Base-by-base conservation (phyloP, 208 protist genomes). In the Zelonia costaricensis region DNA sequence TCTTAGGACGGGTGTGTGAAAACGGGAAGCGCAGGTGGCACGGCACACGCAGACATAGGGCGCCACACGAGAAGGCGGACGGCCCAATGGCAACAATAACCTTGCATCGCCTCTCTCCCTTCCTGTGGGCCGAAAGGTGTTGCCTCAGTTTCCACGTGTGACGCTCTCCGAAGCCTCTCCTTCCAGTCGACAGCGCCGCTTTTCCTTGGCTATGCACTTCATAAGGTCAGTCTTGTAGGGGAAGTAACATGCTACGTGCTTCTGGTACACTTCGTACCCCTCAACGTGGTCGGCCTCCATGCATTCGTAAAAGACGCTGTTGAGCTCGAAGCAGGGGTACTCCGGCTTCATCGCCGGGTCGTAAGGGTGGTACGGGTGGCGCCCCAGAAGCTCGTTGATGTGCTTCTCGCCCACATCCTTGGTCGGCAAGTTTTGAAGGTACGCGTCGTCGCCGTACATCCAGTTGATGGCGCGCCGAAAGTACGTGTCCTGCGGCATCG, bases 151-250 rank as follows among this genome's bases (percentile, higher is more conserved):
- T n/a, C n/a, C n/a, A n/a, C n/a, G n/a, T n/a, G n/a, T n/a, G n/a
- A n/a, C n/a, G n/a, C n/a, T n/a, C 35, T 60, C 54, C n/a, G 22
- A 9, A 9, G 16, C 44, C 13, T 62, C 28, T 8, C 31, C 31
- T 25, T 55, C 61, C 12, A 79, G 28, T 16, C 82, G 79, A 15
- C 39, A 72, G 44, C 67, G 64, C 12, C 84, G 74, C 69, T 90
- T 89, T 63, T 93, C 75, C 46, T 43, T 62, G 12, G 87, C 74
- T 7, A 91, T 30, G 62, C 90, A 95, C 69, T 92, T 95, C 90
- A 95, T 95, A 44, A 95, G 44, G 31, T 95, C 83, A 13, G 81
- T 71, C 48, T 95, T 95, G 62, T 90, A 88, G 23, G 90, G 90
- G 57, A 81, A 87, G 56, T 86, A 95, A 68, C 90, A 95, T 3